Evolutionary conservation across 345 rosid genomes (phyloP), one percentile per base, ranked within the genome.

Genomic region (Melastoma malabathricum): DNA sequence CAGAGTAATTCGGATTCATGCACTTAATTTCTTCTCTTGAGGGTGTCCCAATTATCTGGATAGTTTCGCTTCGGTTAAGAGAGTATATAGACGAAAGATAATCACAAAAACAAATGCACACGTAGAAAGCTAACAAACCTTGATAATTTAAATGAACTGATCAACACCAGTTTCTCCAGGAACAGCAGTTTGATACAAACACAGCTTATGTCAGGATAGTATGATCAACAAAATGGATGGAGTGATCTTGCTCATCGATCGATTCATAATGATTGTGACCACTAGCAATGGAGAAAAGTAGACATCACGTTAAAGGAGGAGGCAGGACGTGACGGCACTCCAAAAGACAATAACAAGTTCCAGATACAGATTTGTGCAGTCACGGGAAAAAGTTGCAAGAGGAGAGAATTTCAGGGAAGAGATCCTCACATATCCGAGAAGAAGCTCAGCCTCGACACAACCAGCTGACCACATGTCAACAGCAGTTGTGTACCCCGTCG

Each of bases 391-490:
- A 22, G 4, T 22, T 22, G 25, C 25, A 22, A 22, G 25, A 22
- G 25, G 25, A 25, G 10, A 19, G 22, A 48, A 22, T 2, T 22
- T 14, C 10, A 27, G 27, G 18, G 27, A 27, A 14, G 10, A 47
- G 4, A 47, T 29, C 54, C 73, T 66, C 48, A 88, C 97, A 64
- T 72, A 90, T 57, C 98, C 95, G 56, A 88, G 90, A 56, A 92
- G 82, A 58, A 87, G 94, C 68, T 92, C 98, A 15, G 97, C 90
- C 82, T 87, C 61, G 55, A 92, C 97, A 63, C 98, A 87, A 51
- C 97, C 98, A 65, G 64, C 84, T 17, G 98, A 92, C 98, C 98
- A 92, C 77, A 87, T 75, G 73, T 92, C 98, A 61, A 92, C 84
- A 47, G 98, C 95, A 74, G 72, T 77, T 44, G 95, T 87, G 69